phyloP scores from a whole-genome alignment of 2,329 filamentous ascomycete genomes.

The Fusarium nanum region DNA sequence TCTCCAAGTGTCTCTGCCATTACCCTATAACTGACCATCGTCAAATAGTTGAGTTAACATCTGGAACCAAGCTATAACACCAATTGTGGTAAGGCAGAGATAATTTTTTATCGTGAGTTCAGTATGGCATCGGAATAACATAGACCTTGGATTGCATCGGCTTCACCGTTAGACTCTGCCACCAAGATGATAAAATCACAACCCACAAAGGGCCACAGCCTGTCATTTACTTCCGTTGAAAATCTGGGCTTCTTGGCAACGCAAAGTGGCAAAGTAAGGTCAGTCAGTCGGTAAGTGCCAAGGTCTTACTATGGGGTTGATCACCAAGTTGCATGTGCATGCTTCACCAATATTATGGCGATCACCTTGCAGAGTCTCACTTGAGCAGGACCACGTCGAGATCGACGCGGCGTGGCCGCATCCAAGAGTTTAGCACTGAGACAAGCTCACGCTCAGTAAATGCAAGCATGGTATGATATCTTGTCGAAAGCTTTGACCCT shows the following conservation, averaged over 20 bases:
- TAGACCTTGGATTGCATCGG: no score
- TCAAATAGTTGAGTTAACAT: no score
- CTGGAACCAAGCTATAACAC: background rate
- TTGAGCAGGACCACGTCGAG: background rate
- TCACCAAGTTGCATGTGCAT: background rate
- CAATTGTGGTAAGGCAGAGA: background rate
- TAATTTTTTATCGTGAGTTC: no score
- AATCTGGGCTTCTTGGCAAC: background rate
- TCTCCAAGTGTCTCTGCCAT: no score
- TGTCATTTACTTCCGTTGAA: background rate
- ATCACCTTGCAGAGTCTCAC: background rate
- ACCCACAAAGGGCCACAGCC: rapidly evolving
- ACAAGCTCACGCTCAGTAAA: background rate
- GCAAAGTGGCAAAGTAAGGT: background rate
- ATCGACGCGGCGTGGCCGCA: background rate
- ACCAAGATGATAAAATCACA: background rate
- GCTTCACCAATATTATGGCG: background rate
- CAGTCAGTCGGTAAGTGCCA: background rate
- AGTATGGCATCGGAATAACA: no score
- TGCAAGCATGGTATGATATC: background rate
- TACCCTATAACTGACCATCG: no score
- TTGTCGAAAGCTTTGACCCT: background rate
- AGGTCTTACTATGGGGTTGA: background rate
- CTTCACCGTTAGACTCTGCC: no score
- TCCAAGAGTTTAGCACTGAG: background rate